Evolutionary conservation across 768 basidiomycete genomes (phyloP), one percentile per base, ranked within the genome.

Genomic region (Tricholoma sp.): DNA sequence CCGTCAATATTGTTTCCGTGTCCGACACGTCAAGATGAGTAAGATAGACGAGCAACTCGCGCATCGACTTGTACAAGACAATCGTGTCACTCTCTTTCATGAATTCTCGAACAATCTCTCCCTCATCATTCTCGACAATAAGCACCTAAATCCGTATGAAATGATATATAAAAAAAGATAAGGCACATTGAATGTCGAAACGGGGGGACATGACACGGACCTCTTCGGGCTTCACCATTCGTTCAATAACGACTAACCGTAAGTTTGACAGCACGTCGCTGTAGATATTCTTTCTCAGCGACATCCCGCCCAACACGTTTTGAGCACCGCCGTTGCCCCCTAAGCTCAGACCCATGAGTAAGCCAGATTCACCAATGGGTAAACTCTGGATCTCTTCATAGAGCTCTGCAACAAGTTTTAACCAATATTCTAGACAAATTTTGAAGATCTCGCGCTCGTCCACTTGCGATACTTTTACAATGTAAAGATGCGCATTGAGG

Each of bases 191-290:
- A 19, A 21, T 16, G 37, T 31, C 50, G 24, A 27, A 16, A 39
- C 7, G 37, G 39, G 12, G 62, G 54, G 21, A 22, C 32, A 2
- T 32, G 9, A 47, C 16, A 70, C 81, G 39, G 59, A 94, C 96
- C 83, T 99, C 97, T 72, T 99, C 97, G 4, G 97, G 97, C 71
- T 98, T 99, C 62, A 98, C 97, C 97, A 99, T 99, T 65, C 92
- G 83, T 74, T 98, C 96, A 64, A 98, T 96, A 66, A 99, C 94
- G 46, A 98, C 96, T 58, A 98, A 73, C 45, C 97, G 83, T 64
- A 99, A 70, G 70, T 99, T 97, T 29, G 90, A 94, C 54, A 99
- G 76, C 10, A 99, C 94, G 63, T 98, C 95, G 59, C 87, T 86
- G 69, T 98, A 99, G 59, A 97, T 90, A 69, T 93, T 93, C 80